Base-by-base conservation (phyloP, 2,329 filamentous ascomycete genomes). In the Cercospora sp. region DNA sequence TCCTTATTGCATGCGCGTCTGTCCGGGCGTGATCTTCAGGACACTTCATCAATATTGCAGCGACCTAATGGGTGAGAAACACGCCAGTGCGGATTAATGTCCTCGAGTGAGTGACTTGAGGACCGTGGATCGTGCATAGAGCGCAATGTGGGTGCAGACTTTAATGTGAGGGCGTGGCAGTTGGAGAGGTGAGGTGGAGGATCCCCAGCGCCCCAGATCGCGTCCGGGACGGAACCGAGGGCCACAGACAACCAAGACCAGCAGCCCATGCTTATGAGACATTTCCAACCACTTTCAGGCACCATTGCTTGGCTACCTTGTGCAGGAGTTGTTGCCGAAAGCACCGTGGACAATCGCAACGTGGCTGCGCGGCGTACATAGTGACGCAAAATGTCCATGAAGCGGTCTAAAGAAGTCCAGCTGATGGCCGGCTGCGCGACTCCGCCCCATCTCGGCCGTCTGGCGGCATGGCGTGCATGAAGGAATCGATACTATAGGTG, bases 381-480 rank as follows among this genome's bases (percentile, higher is more conserved):
- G 16, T 58, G 26, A 31, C 9, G 53, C 53, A n/a, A 28, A 30
- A 8, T n/a, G 20, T 33, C 30, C 30, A 20, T 30, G 53, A 58
- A 30, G 26, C 26, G 16, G 26, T 16, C 53, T 33, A 10, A 58
- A 26, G 53, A 58, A 16, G 53, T n/a, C 23, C 26, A 28, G 53
- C 53, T 58, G 53, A 58, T 58, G 26, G 53, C 13, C 53, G 23
- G 30, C 53, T 58, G 53, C 53, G 53, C 53, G n/a, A 62, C 60
- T 62, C 26, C 36, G 60, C 36, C 60, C 39, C 36, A 10, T 23
- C 45, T 51, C 45, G 45, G 45, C 45, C 45, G 20, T 62, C 60
- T 62, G 60, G 60, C 60, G 23, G 60, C 58, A 60, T 42, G 58
- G 58, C 58, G 58, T 61, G 59, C 59, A 61, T 61, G 59, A 61